Base-by-base conservation (phyloP, 768 basidiomycete genomes). In the Suillus occidentalis region DNA sequence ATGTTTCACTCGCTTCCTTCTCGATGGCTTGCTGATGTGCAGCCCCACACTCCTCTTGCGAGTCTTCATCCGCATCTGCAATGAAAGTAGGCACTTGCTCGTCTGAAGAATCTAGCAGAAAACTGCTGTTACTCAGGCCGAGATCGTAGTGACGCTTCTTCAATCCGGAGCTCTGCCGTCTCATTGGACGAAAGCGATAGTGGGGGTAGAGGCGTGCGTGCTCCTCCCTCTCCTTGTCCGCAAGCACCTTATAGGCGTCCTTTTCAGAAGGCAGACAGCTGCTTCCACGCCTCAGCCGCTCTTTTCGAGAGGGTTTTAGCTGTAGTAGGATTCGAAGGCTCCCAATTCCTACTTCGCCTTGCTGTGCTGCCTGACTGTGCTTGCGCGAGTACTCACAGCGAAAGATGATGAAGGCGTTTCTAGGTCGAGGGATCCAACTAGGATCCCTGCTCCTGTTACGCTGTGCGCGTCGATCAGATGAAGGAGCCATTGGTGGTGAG, bases 211-310 rank as follows among this genome's bases (percentile, higher is more conserved):
- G 73, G 16, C 80, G 78, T 10, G 83, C 82, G 64, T 91, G 90
- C 64, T 85, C 83, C 60, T 79, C 79, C 63, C 83, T 83, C 78
- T 88, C 88, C 65, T 73, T 67, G 47, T 83, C 82, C 1, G 90
- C 88, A n/a, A 83, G 78, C 9, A 72, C 69, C 69, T 83, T 82
- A 79, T 81, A 91, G 62, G 74, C 78, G 20, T 82, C 72, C 66
- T 77, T 84, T 62, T 86, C 84, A 50, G 81, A 79, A 0, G 70
- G 70, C 63, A 0, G 84, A 66, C 16, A 93, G 80, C 64, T 82
- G 78, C 45, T 81, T 82, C 94, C 94, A 95, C 37, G 89, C 87
- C 60, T 88, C 87, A 0, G 85, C 88, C 0, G 92, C 92, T 56
- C 90, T 84, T 69, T 89, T 89, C n/a, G 89, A 92, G 45, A 94